Conservation (phyloP, 2,329 filamentous ascomycete genomes). For the Stagonosporopsis rhizophila region DNA sequence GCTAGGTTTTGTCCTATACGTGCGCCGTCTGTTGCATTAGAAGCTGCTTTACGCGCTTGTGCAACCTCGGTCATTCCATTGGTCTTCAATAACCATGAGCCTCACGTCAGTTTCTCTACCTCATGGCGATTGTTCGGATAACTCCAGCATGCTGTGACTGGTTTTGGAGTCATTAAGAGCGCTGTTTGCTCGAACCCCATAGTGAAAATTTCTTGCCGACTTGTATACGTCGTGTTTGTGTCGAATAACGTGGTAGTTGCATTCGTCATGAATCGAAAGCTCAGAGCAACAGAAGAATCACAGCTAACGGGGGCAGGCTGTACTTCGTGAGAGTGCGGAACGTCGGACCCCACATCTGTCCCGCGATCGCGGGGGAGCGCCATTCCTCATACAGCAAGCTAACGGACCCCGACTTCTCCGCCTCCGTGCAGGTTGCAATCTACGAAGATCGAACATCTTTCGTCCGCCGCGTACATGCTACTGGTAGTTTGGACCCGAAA, state of each 20-base stretch:
- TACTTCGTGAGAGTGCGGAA: constrained; percentile 1
- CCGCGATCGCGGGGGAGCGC: not conserved
- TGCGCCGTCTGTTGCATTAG: not conserved
- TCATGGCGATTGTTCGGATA: not conserved
- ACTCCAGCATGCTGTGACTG: not conserved
- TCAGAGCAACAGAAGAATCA: not conserved
- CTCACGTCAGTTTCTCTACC: not conserved
- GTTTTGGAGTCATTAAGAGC: not conserved
- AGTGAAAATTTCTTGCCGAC: not conserved
- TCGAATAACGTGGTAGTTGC: not conserved
- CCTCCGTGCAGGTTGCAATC: not conserved
- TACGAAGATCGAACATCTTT: no score
- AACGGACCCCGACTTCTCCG: constrained; percentile 3
- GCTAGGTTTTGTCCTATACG: not conserved
- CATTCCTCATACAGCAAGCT: not conserved
- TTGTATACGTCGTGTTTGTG: not conserved
- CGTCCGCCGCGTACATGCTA: no score
- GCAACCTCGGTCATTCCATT: not conserved
- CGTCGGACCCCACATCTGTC: not conserved
- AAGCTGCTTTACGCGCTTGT: not conserved
- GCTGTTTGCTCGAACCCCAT: not conserved
- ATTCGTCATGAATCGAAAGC: no score
- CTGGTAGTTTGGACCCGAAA: no score
- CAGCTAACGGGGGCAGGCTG: not conserved
- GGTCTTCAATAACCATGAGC: not conserved